These are phyloP conservation scores for Boechera divaricarpa DNA, from an alignment of 345 rosid species.

Conservation along the genomic window DNA sequence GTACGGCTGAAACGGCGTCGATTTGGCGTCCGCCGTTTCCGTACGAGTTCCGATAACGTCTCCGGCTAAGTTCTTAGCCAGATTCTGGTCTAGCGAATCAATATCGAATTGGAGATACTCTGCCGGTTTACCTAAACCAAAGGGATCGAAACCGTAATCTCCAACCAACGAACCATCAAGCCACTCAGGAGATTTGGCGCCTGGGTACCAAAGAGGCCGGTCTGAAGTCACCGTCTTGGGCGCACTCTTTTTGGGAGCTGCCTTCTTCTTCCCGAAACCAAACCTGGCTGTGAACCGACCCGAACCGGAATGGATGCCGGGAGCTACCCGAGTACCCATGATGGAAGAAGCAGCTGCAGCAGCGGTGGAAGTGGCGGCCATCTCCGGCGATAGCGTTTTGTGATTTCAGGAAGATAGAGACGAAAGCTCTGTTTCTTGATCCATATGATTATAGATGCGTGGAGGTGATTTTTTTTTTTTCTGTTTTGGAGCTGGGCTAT, in stretches of 20 bases:
- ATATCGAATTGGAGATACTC: slow-evolving; percentile 85
- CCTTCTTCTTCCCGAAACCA: slow-evolving; percentile 50
- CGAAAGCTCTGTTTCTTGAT: not conserved
- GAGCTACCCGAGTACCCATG: slow-evolving; percentile 54
- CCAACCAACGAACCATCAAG: slow-evolving; percentile 80
- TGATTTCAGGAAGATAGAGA: slow-evolving; percentile 13
- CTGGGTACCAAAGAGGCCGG: slow-evolving; percentile 77
- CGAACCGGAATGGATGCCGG: slow-evolving; percentile 34
- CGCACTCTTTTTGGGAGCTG: slow-evolving; percentile 44
- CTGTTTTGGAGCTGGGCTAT: not conserved
- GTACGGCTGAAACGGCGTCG: slow-evolving; percentile 92
- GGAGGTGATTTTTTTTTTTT: not conserved
- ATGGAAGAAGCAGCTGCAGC: slow-evolving; percentile 66
- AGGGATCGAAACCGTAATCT: slow-evolving; percentile 89
- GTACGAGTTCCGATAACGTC: slow-evolving; percentile 63
- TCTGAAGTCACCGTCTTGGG: slow-evolving; percentile 36
- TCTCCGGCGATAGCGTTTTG: slow-evolving; percentile 23
- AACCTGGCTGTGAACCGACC: slow-evolving; percentile 65
- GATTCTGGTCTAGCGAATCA: slow-evolving; percentile 84
- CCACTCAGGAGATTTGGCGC: slow-evolving; percentile 73
- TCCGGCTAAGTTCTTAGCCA: slow-evolving; percentile 81
- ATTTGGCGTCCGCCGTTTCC: slow-evolving; percentile 56
- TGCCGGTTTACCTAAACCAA: slow-evolving; percentile 84
- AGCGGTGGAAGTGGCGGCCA: slow-evolving; percentile 71
- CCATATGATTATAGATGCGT: not conserved